A percentile compares a stretch with the other conserved stretches of the same genome.
These are phyloP conservation scores for Neurospora pannonica DNA, from an alignment of 495 filamentous ascomycete species.

Conservation along the genomic window DNA sequence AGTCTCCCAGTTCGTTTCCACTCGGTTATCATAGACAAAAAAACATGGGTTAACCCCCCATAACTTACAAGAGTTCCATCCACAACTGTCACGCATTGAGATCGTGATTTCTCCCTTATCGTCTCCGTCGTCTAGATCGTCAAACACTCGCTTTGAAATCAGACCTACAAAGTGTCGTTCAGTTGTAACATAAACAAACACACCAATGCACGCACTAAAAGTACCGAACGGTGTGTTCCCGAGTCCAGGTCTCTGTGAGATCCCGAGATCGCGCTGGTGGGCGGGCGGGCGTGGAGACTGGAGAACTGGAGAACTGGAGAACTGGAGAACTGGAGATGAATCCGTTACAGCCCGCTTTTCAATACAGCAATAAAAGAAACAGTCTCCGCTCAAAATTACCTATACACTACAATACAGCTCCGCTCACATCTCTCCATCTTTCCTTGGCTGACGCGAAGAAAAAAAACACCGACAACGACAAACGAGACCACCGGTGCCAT, in stretches of 20 bases:
- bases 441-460: background rate
- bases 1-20: background rate
- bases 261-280: background rate
- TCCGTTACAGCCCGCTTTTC: no score
- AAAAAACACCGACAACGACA: background rate
- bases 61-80: background rate
- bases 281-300: background rate
- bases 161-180: background rate
- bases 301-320: background rate
- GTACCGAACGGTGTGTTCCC: background rate
- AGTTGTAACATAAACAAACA: background rate
- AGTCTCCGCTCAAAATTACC: no score
- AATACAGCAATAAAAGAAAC: no score
- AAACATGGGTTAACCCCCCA: background rate
- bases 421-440: background rate
- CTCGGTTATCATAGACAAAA: background rate
- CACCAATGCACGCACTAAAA: background rate
- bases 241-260: no score
- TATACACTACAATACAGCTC: background rate
- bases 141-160: background rate
- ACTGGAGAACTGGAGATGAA: background rate
- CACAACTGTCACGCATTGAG: background rate
- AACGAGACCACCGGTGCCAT: background rate
- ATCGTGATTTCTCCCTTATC: background rate
- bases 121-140: background rate